Evolutionary conservation across 129 eudicot genomes (phyloP), one percentile per base, ranked within the genome.

Genomic region (Dittrichia graveolens): DNA sequence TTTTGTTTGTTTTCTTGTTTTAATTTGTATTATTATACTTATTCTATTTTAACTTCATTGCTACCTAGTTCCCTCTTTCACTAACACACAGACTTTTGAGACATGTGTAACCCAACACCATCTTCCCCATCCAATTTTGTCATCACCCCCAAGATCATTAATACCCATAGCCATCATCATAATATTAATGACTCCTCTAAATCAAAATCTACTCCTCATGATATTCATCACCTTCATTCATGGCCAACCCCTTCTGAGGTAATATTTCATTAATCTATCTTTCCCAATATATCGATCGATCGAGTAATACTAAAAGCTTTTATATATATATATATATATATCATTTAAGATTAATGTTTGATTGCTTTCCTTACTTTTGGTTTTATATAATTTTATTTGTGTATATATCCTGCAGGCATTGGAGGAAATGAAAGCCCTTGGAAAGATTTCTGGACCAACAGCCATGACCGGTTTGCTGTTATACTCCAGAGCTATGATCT

Each of bases 401-500:
- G 8, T n/a, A 4, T 13, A 1, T 16, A 0, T 67, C 18, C 18
- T 24, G 45, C 75, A 90, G 96, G 86, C 87, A 82, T 79, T 85
- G 59, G 72, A 61, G 18, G 96, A 87, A 83, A 78, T 83, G 2
- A 90, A 88, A 62, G 79, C 81, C 75, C 77, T 90, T 38, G 87
- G 83, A 67, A 47, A 77, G 50, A 81, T 91, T 60, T 92, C 95
- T 16, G 73, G 87, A 61, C 97, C 97, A 18, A 68, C 84, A 72
- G 87, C 90, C 70, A 24, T 88, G 24, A 86, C 92, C 16, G 88
- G 95, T 41, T 75, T 91, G 6, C 82, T 91, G 3, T 75, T 83
- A 48, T 91, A 88, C 68, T 86, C 90, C 6, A 85, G 84, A 80
- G 89, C 97, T 8, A 77, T 81, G 59, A 83, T 91, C 72, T 91